Base-by-base conservation (phyloP, 352 stramenopile genomes). In the Aphanomyces astaci region DNA sequence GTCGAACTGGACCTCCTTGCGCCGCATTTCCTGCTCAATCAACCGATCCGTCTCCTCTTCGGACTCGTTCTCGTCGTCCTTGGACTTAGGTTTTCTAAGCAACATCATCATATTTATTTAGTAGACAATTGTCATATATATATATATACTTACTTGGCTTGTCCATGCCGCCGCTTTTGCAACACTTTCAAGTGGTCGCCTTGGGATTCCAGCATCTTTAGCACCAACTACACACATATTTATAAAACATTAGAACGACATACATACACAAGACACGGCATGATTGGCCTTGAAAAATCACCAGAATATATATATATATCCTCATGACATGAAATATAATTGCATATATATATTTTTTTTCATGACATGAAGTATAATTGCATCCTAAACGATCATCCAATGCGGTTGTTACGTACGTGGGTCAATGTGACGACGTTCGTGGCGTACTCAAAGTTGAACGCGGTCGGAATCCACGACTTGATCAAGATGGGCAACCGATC, bases 1-100 rank as follows among this genome's bases (percentile, higher is more conserved):
- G 40, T 95, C 86, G 66, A 95, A 94, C 53, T 94, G 83, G 2
- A 81, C 82, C 39, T 95, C 87, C 46, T 94, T 94, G 9, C 87
- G 87, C 64, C 90, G 82, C 78, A 94, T 92, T 66, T 94, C 85
- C 51, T 90, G 76, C 63, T 93, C 51, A 10, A 91, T 54, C 52
- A 92, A 79, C 4, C 75, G 74, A 66, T 94, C 86, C 7, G 75
- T 77, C 72, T 91, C 81, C 67, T 92, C 86, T 71, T 94, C 86
- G 40, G 92, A 81, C 5, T 80, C 82, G 2, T n/a, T n/a, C n/a
- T 81, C 83, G 15, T 87, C 84, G 15, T 76, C 81, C 63, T 83
- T 87, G 36, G 82, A 86, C 32, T 79, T 73, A n/a, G 39, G 80
- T 82, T 55, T 73, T 63, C 13, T 0, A 22, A 48, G 22, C 39